These are phyloP conservation scores for Hyaloperonospora brassicae DNA, from an alignment of 352 stramenopile genomes.

Conservation along the genomic window DNA sequence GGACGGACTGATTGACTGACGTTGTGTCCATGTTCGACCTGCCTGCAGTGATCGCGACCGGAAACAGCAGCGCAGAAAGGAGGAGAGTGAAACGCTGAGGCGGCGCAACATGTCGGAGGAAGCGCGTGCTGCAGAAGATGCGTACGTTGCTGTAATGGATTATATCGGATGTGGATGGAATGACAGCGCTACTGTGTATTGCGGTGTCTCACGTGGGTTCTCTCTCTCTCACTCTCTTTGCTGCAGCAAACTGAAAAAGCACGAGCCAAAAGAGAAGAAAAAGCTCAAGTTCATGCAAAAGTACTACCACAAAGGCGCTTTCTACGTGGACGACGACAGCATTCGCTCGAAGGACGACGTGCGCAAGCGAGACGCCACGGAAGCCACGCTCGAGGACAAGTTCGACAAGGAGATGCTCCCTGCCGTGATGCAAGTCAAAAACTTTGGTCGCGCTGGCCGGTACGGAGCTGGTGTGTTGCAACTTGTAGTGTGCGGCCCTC, in stretches of 20 bases:
- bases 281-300: conserved; percentile 95
- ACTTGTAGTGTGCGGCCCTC: conserved; percentile 6
- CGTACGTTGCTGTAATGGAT: conserved; percentile 25
- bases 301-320: conserved; percentile 98
- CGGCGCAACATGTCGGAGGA: conserved; percentile 94
- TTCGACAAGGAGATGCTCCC: conserved; percentile 92
- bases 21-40: background rate
- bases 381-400: conserved; percentile 89
- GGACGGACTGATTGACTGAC: no score
- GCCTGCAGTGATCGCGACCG: conserved; percentile 67
- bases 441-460: conserved; percentile 94
- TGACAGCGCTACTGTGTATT: no score
- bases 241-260: conserved; percentile 73
- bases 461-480: conserved; percentile 25
- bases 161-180: no score
- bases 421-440: conserved; percentile 96
- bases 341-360: conserved; percentile 86
- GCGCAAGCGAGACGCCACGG: conserved; percentile 83
- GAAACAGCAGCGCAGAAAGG: conserved; percentile 64
- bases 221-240: conserved; percentile 2
- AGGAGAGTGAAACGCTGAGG: conserved; percentile 83
- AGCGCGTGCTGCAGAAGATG: conserved; percentile 89
- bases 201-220: background rate
- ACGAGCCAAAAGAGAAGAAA: conserved; percentile 67
- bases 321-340: conserved; percentile 95